A percentile compares a stretch with the other conserved stretches of the same genome.
Conservation (phyloP, 768 basidiomycete species). For the Termitomyces eurrhizus region DNA sequence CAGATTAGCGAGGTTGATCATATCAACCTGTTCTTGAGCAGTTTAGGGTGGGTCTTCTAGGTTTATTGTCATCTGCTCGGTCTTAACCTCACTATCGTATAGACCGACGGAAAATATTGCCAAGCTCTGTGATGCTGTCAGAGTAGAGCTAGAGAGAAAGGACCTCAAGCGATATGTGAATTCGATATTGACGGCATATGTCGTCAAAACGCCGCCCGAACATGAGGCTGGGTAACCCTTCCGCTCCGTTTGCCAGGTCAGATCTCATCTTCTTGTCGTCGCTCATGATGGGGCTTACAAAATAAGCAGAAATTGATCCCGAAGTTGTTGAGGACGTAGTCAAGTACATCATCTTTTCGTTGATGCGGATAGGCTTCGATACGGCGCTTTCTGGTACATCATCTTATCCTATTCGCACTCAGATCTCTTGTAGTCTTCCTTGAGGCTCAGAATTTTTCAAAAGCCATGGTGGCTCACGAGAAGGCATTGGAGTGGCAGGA, state of each 20-base stretch:
- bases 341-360: conserved; percentile 97
- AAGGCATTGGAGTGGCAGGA: conserved; percentile 89
- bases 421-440: conserved; percentile 55
- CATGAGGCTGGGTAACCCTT: conserved; percentile 78
- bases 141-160: conserved; percentile 62
- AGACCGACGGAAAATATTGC: conserved; percentile 66
- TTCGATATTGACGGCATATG: conserved; percentile 87
- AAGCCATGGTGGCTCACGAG: conserved; percentile 88
- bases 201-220: conserved; percentile 88
- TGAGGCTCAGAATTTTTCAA: conserved; percentile 56
- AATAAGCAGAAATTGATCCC: conserved; percentile 48
- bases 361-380: conserved; percentile 82
- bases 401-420: neutral
- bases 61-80: conserved; percentile 17
- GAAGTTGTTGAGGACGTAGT: conserved; percentile 91
- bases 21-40: conserved; percentile 88
- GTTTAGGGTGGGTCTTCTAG: conserved; percentile 53
- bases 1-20: conserved; percentile 90
- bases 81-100: neutral
- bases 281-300: conserved; percentile 10
- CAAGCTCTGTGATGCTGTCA: conserved; percentile 73
- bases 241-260: conserved; percentile 77
- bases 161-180: conserved; percentile 83
- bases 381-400: conserved; percentile 75
- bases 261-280: neutral